These are phyloP conservation scores for Botrytis pseudocinerea DNA, from an alignment of 2,329 filamentous ascomycete genomes.

Conservation along the genomic window DNA sequence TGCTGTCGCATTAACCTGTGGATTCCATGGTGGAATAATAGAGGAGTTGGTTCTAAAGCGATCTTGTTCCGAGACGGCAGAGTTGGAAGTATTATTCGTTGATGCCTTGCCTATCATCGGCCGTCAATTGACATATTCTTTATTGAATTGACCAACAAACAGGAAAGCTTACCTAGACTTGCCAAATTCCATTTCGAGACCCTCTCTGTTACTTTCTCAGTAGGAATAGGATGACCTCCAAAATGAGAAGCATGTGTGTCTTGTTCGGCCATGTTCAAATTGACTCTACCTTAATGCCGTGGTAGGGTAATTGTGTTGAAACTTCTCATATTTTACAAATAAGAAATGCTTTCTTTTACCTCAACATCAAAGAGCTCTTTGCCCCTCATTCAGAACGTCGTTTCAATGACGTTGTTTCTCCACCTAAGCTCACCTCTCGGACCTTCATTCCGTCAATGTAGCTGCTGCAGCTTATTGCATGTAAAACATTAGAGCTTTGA, in stretches of 20 bases:
- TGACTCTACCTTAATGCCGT: not conserved
- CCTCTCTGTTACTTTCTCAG: constrained; percentile 10
- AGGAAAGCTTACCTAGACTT: constrained; percentile 4
- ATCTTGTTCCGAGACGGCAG: constrained; percentile 8
- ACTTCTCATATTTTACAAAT: not conserved
- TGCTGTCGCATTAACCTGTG: constrained; percentile 17
- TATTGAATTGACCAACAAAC: not conserved
- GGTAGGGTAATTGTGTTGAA: not conserved
- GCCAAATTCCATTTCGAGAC: constrained; percentile 3
- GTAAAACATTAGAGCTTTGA: not conserved
- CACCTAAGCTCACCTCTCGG: not conserved
- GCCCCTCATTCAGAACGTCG: not conserved
- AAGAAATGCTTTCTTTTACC: not conserved
- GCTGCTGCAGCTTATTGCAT: not conserved
- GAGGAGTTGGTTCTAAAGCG: constrained; percentile 1
- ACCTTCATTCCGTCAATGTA: constrained; percentile 2
- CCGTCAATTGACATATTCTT: not conserved
- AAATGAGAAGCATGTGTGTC: constrained; percentile 21
- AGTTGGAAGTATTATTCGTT: not conserved
- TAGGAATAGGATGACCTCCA: constrained; percentile 18
- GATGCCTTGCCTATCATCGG: constrained; percentile 12
- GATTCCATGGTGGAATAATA: constrained; percentile 22
- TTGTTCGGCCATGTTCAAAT: constrained; percentile 21
- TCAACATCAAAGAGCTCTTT: constrained; percentile 3
- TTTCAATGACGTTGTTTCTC: constrained; percentile 11